Evolutionary conservation across 805 yeast species (phyloP).

Genomic region (Ogataea haglerorum): DNA sequence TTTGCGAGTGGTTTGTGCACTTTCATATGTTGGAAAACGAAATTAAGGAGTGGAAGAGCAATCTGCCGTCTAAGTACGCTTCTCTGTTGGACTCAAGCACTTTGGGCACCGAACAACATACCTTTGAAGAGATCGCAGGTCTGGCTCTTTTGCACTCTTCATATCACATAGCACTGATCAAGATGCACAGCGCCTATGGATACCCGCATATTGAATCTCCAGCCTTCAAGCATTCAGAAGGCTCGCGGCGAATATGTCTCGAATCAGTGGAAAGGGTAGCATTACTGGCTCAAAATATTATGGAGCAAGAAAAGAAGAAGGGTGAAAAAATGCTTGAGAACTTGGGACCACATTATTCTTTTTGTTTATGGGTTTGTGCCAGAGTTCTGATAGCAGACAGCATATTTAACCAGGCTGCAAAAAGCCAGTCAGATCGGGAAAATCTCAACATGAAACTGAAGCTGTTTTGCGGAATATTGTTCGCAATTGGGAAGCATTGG

Average conservation of each 20-base stretch:
- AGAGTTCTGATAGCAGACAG: constrained; percentile 33
- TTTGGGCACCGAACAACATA: neutral
- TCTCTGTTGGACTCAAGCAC: constrained; percentile 6
- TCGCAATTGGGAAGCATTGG: constrained; percentile 27
- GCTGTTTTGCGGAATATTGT: constrained; percentile 13
- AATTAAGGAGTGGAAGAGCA: constrained; percentile 14
- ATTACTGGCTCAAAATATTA: constrained; percentile 11
- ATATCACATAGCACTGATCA: constrained; percentile 23
- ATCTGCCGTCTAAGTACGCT: constrained; percentile 10
- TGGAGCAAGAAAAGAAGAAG: constrained; percentile 1
- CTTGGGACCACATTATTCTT: constrained; percentile 34
- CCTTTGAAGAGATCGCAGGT: constrained; percentile 5
- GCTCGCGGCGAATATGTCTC: constrained; percentile 19
- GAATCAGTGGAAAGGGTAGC: constrained; percentile 13
- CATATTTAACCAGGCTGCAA: constrained; percentile 14
- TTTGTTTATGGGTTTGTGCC: constrained; percentile 33
- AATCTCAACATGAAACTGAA: constrained; percentile 5
- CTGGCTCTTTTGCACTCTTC: constrained; percentile 12
- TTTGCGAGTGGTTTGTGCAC: constrained; percentile 19
- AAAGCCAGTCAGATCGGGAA: constrained; percentile 2
- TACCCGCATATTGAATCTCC: constrained; percentile 26
- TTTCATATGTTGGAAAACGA: constrained; percentile 19
- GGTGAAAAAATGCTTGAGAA: constrained; percentile 3
- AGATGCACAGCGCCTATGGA: constrained; percentile 26
- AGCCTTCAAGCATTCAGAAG: constrained; percentile 20